phyloP scores from a whole-genome alignment of 768 basidiomycete genomes.

The Dioszegia aurantiaca region DNA sequence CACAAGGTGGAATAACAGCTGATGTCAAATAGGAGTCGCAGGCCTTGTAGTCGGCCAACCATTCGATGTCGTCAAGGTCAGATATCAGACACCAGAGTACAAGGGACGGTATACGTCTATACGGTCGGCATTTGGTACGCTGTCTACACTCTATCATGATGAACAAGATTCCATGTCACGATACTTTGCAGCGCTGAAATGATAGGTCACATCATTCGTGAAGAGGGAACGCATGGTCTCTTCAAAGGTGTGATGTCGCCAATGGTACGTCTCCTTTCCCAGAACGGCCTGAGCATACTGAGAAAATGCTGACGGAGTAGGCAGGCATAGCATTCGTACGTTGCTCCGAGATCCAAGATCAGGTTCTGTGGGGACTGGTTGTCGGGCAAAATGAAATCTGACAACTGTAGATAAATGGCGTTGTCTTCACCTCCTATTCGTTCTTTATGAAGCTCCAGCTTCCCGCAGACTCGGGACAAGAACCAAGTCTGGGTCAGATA shows the following conservation, averaged over 20 bases:
- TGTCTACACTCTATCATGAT: no score
- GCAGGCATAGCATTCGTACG: slow-evolving; percentile 51
- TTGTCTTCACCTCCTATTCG: slow-evolving; percentile 80
- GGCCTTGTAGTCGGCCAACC: slow-evolving; percentile 71
- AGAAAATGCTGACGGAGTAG: slow-evolving; percentile 24
- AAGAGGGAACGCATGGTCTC: slow-evolving; percentile 49
- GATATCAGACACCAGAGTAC: slow-evolving; percentile 51
- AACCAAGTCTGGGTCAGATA: slow-evolving; percentile 70
- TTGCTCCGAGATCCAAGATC: neutral
- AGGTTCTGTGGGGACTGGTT: no score
- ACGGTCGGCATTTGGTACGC: slow-evolving; percentile 44
- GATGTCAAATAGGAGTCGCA: slow-evolving; percentile 57
- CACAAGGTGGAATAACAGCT: no score
- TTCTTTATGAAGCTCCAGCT: slow-evolving; percentile 71
- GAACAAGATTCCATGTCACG: no score
- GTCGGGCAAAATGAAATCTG: no score
- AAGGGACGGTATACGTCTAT: slow-evolving; percentile 45
- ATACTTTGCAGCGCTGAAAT: no score
- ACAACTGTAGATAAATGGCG: slow-evolving; percentile 60
- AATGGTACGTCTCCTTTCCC: slow-evolving; percentile 65
- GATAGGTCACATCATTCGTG: slow-evolving; percentile 42
- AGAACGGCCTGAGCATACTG: no score
- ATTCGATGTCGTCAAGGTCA: slow-evolving; percentile 63
- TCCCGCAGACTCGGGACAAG: slow-evolving; percentile 38
- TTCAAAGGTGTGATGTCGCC: slow-evolving; percentile 62